Evolutionary conservation across 2,329 filamentous ascomycete genomes (phyloP).

Genomic region (Aspergillus oerlinghausenensis): DNA sequence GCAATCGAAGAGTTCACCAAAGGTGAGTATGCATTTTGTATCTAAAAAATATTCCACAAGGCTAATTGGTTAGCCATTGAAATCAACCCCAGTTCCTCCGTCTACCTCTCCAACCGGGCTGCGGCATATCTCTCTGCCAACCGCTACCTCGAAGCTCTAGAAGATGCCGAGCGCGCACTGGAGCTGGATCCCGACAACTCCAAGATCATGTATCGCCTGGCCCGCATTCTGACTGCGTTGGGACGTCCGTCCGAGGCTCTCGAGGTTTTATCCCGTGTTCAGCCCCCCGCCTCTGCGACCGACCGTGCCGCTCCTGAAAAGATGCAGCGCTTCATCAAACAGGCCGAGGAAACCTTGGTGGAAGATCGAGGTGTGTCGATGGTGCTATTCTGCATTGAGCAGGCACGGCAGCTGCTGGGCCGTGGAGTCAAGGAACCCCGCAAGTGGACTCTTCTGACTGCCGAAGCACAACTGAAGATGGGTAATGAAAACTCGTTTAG

Average conservation of each 20-base stretch:
- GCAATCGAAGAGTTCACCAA: constrained; percentile 93
- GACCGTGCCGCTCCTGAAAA: constrained; percentile 77
- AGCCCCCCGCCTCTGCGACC: constrained; percentile 74
- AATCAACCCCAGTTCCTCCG: constrained; percentile 76
- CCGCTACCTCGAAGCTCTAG: constrained; percentile 72
- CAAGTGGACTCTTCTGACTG: constrained; percentile 90
- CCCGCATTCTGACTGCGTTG: constrained; percentile 81
- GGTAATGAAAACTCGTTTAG: constrained; percentile 82
- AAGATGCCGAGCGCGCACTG: constrained; percentile 78
- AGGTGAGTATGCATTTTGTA: constrained; percentile 53
- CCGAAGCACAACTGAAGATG: constrained; percentile 90
- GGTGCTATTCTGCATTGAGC: constrained; percentile 85
- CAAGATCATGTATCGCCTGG: constrained; percentile 83
- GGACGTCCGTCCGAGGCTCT: constrained; percentile 85
- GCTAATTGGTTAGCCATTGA: constrained; percentile 65
- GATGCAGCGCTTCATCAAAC: constrained; percentile 77
- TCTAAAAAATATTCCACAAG: background rate
- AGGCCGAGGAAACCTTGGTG: constrained; percentile 71
- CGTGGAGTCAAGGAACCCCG: constrained; percentile 71
- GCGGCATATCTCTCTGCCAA: constrained; percentile 89
- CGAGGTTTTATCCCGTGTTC: constrained; percentile 73
- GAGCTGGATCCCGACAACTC: constrained; percentile 79
- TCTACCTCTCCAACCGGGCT: constrained; percentile 90
- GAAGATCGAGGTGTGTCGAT: constrained; percentile 79
- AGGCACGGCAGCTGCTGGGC: constrained; percentile 78